These are phyloP conservation scores for Daldinia vernicosa DNA, from an alignment of 495 filamentous ascomycete genomes.

Conservation along the genomic window DNA sequence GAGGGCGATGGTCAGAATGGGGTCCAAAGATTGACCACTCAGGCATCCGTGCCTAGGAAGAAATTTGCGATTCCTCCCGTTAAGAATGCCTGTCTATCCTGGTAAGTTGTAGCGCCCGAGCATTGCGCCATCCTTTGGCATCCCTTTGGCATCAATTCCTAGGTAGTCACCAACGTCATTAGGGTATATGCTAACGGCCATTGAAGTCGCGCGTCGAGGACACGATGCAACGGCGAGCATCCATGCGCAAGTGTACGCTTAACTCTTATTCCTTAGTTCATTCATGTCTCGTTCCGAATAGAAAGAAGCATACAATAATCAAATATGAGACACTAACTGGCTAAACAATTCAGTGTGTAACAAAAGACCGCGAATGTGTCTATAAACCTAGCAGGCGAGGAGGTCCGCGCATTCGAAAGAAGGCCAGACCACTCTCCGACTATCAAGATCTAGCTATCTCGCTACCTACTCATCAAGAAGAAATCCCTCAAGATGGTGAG, in stretches of 20 bases:
- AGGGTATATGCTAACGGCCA: not conserved
- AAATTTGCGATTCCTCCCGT: constrained; percentile 64
- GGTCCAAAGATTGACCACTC: constrained; percentile 36
- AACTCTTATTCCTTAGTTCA: constrained; percentile 12
- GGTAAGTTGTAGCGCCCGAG: constrained; percentile 53
- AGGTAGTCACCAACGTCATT: not conserved
- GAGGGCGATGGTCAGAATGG: constrained; percentile 39
- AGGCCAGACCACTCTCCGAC: constrained; percentile 37
- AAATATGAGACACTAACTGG: constrained; percentile 14
- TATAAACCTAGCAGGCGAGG: constrained; percentile 67
- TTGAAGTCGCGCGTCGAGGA: constrained; percentile 64
- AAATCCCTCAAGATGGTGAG: constrained; percentile 44
- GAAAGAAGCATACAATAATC: not conserved
- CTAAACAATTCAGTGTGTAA: constrained; percentile 55
- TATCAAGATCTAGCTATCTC: constrained; percentile 44
- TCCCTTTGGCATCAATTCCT: constrained; percentile 8
- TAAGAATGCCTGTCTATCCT: constrained; percentile 69
- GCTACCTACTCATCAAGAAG: constrained; percentile 45
- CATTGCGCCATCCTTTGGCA: constrained; percentile 20
- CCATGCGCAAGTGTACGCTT: constrained; percentile 65
- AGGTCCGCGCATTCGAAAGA: constrained; percentile 58
- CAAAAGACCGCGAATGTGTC: constrained; percentile 62
- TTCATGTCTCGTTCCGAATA: constrained; percentile 5
- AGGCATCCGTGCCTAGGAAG: constrained; percentile 43
- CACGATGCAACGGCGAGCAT: constrained; percentile 66